Evolutionary conservation across 306 rosid species (phyloP), one percentile per base, ranked within the genome.

Genomic region (Castanea mollissima): DNA sequence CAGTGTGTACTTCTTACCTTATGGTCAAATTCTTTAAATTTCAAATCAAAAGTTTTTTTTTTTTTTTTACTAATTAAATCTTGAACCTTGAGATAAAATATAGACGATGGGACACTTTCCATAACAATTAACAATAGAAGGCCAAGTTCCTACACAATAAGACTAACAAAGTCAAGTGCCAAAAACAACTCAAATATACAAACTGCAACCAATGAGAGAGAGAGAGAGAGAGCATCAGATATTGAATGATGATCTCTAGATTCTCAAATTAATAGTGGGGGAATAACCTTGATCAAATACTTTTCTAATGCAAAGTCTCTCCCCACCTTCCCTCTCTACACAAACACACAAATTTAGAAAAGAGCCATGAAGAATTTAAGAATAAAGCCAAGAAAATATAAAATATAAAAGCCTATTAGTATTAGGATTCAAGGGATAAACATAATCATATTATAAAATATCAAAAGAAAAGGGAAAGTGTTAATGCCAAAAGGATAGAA

Each of bases 401-500:
- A 59, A 59, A 59, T 4, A 59, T 21, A 59, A 59, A 23, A 59
- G 31, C 7, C 1, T 20, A 11, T 59, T 9, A 9, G 65, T 23
- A 59, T 59, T 12, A 10, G 46, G 46, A 59, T 32, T 41, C 51
- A 67, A 67, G 52, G 72, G 15, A 67, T 7, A 85, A 55, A 78
- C 51, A 12, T 65, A 21, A 85, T 65, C 55, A 57, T 19, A 38
- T 38, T 62, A 69, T 49, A 80, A 70, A 44, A 65, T 7, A 23
- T 6, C 46, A 41, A 63, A n/a, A 32, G n/a, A 69, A 23, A 46
- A 2, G 9, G 18, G 68, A 23, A 52, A 34, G 65, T 74, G 6
- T 69, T 60, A 59, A 59, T 7, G 10, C 27, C 64, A 27, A 58
- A 76, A 79, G 74, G 54, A 56, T 83, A 55, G 82, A 81, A 83